Evolutionary conservation across 805 yeast genomes (phyloP), one percentile per base, ranked within the genome.

Genomic region (Zygosaccharomyces pseudorouxii): DNA sequence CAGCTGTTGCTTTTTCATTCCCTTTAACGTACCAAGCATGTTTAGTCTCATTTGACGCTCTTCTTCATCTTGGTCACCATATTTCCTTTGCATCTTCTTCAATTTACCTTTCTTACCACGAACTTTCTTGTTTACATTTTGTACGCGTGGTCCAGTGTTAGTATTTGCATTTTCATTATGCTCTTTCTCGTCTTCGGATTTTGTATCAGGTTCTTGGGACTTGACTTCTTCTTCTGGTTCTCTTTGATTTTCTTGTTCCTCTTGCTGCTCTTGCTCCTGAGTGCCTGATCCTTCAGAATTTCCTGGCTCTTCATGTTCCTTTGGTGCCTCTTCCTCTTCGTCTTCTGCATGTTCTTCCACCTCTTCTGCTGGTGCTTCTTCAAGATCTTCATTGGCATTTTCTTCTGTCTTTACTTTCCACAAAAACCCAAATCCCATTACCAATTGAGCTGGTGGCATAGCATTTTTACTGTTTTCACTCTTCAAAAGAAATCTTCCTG

Each of bases 21-120:
- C 77, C 57, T 88, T 89, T 60, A 87, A 71, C 0, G 96, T 86
- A 3, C 98, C 98, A 37, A 92, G 69, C 1, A 85, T 86, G 50
- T 84, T 81, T 86, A 92, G 81, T 55, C 95, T 76, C 48, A 84
- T 58, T 40, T 68, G 59, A 48, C 89, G 77, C 58, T 92, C 98
- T 48, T 86, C 93, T 45, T 88, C 97, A 63, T 92, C 98, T 68
- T 92, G 98, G 51, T 85, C 89, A 3, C 82, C 88, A 60, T 92
- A 92, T 61, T 90, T 92, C 51, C 78, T 75, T 36, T 84, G 84
- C 48, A 89, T 86, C 61, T 87, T 89, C 72, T 86, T 88, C 67
- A 86, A 60, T 62, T 89, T 89, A 35, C 86, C 84, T 60, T 84
- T 88, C 67, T 86, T 89, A 42, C 98, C 97, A 58, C 97, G 79